These are phyloP conservation scores for Fraxinus pennsylvanica DNA, from an alignment of 257 asterid species.

Conservation along the genomic window DNA sequence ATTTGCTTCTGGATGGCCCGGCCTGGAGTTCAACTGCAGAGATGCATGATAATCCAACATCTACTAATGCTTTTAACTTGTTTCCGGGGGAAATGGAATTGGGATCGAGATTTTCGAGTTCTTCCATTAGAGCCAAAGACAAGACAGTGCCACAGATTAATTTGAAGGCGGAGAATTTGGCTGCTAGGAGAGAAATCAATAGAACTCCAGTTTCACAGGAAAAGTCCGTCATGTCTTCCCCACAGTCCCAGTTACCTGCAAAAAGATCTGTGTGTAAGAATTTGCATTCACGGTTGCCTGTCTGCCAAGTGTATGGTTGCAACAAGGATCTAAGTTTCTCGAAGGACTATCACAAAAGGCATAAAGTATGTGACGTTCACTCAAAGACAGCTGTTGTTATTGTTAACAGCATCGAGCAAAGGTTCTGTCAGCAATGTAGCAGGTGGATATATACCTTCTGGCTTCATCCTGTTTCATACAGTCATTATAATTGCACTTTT, in stretches of 20 bases:
- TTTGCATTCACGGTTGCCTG: constrained; percentile 39
- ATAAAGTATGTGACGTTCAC: constrained; percentile 73
- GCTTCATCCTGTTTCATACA: constrained; percentile 6
- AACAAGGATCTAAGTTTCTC: constrained; percentile 61
- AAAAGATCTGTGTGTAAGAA: constrained; percentile 40
- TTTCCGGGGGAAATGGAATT: constrained; percentile 19
- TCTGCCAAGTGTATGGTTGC: constrained; percentile 71
- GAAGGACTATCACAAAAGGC: constrained; percentile 74
- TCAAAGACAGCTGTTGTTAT: constrained; percentile 65
- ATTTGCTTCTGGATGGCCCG: constrained; percentile 17
- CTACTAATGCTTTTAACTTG: constrained; percentile 8
- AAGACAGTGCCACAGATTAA: background rate
- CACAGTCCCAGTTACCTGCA: constrained; percentile 34
- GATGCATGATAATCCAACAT: constrained; percentile 11
- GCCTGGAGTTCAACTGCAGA: constrained; percentile 18
- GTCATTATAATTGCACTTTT: background rate
- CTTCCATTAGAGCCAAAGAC: constrained; percentile 6
- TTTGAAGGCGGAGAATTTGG: constrained; percentile 18
- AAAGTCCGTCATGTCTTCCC: constrained; percentile 24
- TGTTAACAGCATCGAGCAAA: constrained; percentile 59
- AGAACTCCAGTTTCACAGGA: constrained; percentile 24
- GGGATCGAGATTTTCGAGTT: constrained; percentile 16
- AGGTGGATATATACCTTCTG: constrained; percentile 36
- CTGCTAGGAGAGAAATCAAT: constrained; percentile 25
- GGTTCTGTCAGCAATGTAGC: constrained; percentile 91